These are phyloP conservation scores for Solanum rostratum DNA, from an alignment of 257 asterid genomes.

Conservation along the genomic window DNA sequence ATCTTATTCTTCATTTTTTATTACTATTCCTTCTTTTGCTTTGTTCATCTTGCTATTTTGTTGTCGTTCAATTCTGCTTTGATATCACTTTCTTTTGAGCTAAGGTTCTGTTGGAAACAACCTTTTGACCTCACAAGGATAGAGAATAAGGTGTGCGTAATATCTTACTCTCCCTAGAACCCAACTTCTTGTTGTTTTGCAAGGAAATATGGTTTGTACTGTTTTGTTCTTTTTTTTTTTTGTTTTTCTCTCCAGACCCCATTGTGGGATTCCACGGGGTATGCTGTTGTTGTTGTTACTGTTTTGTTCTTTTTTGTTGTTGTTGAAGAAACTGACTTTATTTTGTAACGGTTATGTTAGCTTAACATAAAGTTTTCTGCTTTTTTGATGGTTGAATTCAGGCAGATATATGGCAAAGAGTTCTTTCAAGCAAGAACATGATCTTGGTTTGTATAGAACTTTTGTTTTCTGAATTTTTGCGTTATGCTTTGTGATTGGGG, in stretches of 20 bases:
- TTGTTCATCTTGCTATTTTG: too few relatives aligned
- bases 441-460: constrained; percentile 6
- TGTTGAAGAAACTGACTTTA: background rate
- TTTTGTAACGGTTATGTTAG: background rate
- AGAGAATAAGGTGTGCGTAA: too few relatives aligned
- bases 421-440: constrained; percentile 23
- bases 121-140: too few relatives aligned
- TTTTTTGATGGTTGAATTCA: background rate
- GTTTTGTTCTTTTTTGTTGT: too few relatives aligned
- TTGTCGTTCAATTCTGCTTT: background rate
- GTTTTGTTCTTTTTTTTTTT: background rate
- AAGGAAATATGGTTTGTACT: background rate
- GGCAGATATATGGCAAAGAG: constrained; percentile 20
- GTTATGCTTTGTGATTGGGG: background rate
- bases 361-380: background rate
- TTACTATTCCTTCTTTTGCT: too few relatives aligned
- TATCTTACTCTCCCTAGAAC: too few relatives aligned
- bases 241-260: too few relatives aligned
- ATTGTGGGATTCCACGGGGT: too few relatives aligned
- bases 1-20: background rate
- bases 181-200: background rate
- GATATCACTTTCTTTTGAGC: background rate
- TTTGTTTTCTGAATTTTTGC: background rate
- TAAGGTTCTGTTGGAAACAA: background rate
- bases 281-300: too few relatives aligned